Percentiles rank a stretch among this genome's conserved stretches.
Evolutionary conservation across 2,329 filamentous ascomycete species (phyloP).

Genomic region (Fusarium neocosmosporiellum): DNA sequence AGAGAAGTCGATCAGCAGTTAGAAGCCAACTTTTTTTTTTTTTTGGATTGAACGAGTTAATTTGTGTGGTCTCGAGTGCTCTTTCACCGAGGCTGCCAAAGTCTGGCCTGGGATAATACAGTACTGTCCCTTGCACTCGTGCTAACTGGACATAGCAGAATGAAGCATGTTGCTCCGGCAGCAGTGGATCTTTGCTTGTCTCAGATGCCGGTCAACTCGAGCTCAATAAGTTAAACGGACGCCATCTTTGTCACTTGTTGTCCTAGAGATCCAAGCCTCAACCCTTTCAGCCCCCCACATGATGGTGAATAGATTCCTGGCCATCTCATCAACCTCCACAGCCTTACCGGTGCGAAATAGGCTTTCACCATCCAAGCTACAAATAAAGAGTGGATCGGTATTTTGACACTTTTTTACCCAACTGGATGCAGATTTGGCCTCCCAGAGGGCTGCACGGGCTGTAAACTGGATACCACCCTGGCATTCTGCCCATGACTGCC

Average conservation of each 20-base stretch:
- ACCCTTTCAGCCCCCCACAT: constrained; percentile 17
- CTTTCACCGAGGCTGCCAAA: background rate
- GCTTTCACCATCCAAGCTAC: constrained; percentile 3
- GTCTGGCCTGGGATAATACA: background rate
- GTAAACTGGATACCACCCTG: constrained; percentile 10
- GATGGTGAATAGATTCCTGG: constrained; percentile 2
- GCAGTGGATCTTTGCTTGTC: background rate
- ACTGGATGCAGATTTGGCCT: background rate
- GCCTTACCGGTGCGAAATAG: background rate
- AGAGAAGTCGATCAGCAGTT: background rate
- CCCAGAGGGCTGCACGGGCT: background rate
- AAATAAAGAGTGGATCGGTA: constrained; percentile 4
- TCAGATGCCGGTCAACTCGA: background rate
- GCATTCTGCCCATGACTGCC: constrained; percentile 2
- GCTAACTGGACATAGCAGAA: background rate
- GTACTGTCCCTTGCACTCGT: background rate
- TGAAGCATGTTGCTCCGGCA: background rate
- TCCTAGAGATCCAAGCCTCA: constrained; percentile 11
- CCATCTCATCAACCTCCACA: constrained; percentile 5
- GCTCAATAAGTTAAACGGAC: background rate
- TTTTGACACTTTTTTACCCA: background rate
- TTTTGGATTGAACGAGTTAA: background rate
- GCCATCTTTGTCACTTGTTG: background rate
- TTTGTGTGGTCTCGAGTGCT: background rate
- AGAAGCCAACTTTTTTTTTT: background rate